phyloP scores from a whole-genome alignment of 139 green algal species.

The Mesotaenium endlicherianum region DNA sequence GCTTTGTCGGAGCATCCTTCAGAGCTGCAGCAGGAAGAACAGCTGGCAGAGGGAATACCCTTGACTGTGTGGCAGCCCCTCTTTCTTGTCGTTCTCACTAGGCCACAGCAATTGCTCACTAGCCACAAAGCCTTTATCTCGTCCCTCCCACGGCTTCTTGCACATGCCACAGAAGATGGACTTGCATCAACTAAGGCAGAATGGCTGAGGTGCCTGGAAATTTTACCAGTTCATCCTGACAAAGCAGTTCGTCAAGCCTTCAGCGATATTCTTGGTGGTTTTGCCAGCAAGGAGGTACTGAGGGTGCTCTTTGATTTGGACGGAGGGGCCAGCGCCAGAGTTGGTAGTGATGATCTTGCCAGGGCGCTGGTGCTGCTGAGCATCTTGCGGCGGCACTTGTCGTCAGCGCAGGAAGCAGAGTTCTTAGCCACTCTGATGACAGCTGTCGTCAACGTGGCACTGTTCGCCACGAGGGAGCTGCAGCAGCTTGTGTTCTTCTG shows the following conservation, averaged over 20 bases:
- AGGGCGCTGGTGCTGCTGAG: not conserved
- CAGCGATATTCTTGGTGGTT: not conserved
- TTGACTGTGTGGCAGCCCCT: too few species aligned
- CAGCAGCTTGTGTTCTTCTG: constrained; percentile 21
- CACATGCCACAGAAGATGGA: not conserved
- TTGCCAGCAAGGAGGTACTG: constrained; percentile 7
- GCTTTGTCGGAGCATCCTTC: not conserved
- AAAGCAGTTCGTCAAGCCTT: not conserved
- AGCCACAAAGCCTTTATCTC: too few species aligned
- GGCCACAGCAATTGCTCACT: too few species aligned
- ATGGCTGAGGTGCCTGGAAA: constrained; percentile 10
- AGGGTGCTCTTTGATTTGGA: not conserved
- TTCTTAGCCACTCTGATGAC: constrained; percentile 2
- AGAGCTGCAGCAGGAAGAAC: too few species aligned
- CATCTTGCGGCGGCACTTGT: not conserved
- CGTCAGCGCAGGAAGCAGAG: not conserved
- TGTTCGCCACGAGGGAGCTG: not conserved
- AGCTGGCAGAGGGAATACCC: too few species aligned
- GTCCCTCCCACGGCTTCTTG: too few species aligned
- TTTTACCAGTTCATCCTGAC: not conserved
- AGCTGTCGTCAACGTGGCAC: not conserved
- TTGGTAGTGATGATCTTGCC: not conserved
- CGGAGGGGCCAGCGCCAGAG: not conserved
- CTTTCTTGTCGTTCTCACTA: too few species aligned
- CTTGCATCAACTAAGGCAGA: not conserved